These are phyloP conservation scores for Moesziomyces parantarcticus DNA, from an alignment of 1,284 basidiomycete species.

Conservation along the genomic window DNA sequence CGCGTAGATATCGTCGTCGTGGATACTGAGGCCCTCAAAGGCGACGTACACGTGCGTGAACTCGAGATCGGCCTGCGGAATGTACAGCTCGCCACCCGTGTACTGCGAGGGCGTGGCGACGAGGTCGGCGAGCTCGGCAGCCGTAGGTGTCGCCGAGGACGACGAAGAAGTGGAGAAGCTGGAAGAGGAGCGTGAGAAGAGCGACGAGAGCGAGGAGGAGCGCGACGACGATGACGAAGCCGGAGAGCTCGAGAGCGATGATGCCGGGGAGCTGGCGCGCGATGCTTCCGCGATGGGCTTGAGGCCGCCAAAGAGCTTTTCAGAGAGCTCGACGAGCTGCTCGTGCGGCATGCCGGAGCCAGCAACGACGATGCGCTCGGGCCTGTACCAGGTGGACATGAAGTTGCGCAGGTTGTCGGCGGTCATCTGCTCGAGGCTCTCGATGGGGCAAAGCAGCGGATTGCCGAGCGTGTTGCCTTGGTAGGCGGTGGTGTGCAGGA, in stretches of 20 bases:
- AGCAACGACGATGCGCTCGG: conserved; percentile 92
- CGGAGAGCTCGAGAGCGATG: conserved; percentile 29
- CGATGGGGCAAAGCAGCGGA: conserved; percentile 86
- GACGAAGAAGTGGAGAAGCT: conserved; percentile 55
- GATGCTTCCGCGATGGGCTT: conserved; percentile 16
- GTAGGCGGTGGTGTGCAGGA: conserved; percentile 88
- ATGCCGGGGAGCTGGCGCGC: conserved; percentile 13
- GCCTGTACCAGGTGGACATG: conserved; percentile 86
- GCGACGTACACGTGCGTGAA: conserved; percentile 94
- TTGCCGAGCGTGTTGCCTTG: conserved; percentile 84
- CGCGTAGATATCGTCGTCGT: conserved; percentile 92
- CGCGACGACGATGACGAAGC: conserved; percentile 47
- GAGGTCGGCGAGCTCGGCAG: conserved; percentile 57
- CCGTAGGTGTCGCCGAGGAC: conserved; percentile 42
- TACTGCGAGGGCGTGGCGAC: conserved; percentile 74
- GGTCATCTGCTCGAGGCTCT: conserved; percentile 80
- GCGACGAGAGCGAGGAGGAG: conserved; percentile 68
- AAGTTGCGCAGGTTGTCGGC: conserved; percentile 76
- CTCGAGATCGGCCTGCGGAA: conserved; percentile 75
- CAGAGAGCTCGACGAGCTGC: conserved; percentile 83
- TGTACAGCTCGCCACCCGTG: conserved; percentile 82
- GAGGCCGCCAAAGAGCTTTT: conserved; percentile 82
- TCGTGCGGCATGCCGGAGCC: conserved; percentile 92
- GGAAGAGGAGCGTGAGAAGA: conserved; percentile 72
- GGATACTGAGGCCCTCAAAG: conserved; percentile 91